phyloP scores from a whole-genome alignment of 768 basidiomycete genomes.

The Rhizopogon salebrosus region DNA sequence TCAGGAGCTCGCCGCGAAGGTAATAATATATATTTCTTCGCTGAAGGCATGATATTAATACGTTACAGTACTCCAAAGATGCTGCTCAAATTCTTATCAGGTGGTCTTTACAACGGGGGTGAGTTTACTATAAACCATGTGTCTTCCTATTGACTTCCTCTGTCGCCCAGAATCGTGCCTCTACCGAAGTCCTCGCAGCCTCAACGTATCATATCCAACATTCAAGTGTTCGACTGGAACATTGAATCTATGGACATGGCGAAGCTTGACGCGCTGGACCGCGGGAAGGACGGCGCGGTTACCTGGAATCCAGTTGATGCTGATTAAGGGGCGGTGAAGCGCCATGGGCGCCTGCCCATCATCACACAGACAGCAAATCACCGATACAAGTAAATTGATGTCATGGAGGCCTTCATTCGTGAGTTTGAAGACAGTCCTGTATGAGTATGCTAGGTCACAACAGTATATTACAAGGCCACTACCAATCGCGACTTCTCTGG shows the following conservation, averaged over 20 bases:
- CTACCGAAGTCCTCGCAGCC: slow-evolving; percentile 45
- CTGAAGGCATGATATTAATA: neutral
- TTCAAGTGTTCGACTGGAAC: slow-evolving; percentile 41
- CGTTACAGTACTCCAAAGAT: slow-evolving; percentile 43
- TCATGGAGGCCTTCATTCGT: no score
- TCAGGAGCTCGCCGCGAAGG: slow-evolving; percentile 48
- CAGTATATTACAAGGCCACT: no score
- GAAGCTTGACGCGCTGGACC: slow-evolving; percentile 38
- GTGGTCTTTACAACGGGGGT: slow-evolving; percentile 82
- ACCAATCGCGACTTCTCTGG: no score
- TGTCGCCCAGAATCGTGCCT: slow-evolving; percentile 33
- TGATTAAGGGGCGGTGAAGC: neutral
- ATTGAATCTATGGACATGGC: slow-evolving; percentile 39
- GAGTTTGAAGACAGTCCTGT: no score
- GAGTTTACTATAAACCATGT: slow-evolving; percentile 12
- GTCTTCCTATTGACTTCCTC: neutral
- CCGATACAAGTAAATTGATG: neutral
- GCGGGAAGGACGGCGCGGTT: slow-evolving; percentile 38
- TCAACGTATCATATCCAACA: slow-evolving; percentile 38
- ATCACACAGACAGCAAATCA: neutral
- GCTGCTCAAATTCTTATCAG: slow-evolving; percentile 74
- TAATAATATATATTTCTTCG: slow-evolving; percentile 13
- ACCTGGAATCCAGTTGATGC: slow-evolving; percentile 45
- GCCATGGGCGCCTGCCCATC: neutral
- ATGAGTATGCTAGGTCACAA: no score